Conservation (phyloP, 129 eudicot genomes). For the Artemisia argyi region DNA sequence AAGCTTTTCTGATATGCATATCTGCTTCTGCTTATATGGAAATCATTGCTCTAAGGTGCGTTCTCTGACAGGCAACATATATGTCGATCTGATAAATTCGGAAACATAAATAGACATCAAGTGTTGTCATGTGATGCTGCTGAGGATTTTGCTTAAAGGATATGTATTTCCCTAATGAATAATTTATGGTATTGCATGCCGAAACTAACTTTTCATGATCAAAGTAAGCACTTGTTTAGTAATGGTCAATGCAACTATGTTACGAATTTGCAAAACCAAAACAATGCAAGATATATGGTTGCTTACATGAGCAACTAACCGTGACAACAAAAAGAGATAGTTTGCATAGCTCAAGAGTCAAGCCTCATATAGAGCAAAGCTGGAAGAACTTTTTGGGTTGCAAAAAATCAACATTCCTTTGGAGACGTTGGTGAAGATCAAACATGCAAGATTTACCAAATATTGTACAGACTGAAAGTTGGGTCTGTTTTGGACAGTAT, state of each 20-base stretch:
- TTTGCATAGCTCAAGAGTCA: background rate
- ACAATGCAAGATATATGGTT: background rate
- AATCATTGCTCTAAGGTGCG: too few relatives aligned
- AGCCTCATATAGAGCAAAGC: background rate
- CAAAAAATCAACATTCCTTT: background rate
- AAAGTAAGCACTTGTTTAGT: too few relatives aligned
- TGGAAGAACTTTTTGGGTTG: background rate
- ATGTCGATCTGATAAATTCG: too few relatives aligned
- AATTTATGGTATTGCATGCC: too few relatives aligned
- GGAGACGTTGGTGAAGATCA: conserved; percentile 1
- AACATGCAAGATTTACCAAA: background rate
- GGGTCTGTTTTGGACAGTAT: background rate
- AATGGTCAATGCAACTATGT: background rate
- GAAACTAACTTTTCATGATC: too few relatives aligned
- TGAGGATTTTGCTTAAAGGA: too few relatives aligned
- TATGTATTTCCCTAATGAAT: too few relatives aligned
- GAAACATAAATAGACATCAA: too few relatives aligned
- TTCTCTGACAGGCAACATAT: too few relatives aligned
- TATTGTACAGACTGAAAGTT: background rate
- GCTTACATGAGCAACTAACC: background rate
- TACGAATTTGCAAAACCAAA: background rate
- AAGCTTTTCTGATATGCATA: background rate
- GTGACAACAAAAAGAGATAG: background rate
- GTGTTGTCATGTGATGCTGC: too few relatives aligned
- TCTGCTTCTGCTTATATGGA: too few relatives aligned